phyloP scores from a whole-genome alignment of 1,284 basidiomycete genomes.

The Pholiota adiposa region DNA sequence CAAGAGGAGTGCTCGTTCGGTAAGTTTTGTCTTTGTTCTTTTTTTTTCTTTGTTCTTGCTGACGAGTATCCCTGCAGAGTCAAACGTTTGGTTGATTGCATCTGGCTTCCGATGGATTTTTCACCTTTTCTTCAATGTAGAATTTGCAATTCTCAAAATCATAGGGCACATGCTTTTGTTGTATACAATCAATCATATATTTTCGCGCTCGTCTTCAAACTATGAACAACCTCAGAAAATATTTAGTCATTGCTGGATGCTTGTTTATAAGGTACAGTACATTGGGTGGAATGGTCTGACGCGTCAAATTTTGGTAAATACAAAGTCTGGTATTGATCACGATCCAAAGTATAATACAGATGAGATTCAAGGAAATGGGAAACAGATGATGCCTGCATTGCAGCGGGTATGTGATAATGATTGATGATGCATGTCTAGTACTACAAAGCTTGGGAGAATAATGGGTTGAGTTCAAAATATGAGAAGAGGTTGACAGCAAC shows the following conservation, averaged over 20 bases:
- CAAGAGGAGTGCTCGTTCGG: conserved; percentile 85
- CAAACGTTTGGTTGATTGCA: conserved; percentile 73
- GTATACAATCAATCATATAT: neutral
- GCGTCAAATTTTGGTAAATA: conserved; percentile 3
- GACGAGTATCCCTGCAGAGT: conserved; percentile 50
- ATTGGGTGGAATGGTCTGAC: neutral
- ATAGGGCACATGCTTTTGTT: neutral
- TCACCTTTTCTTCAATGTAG: neutral
- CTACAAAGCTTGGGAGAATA: conserved; percentile 13
- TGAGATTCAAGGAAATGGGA: neutral
- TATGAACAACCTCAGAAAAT: neutral
- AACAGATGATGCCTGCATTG: conserved; percentile 4
- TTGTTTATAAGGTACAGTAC: neutral
- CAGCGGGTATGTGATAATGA: conserved; percentile 1
- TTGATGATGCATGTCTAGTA: conserved; percentile 1
- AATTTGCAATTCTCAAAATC: too few species aligned
- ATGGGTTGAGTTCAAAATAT: neutral
- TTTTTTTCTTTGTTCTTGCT: conserved; percentile 8
- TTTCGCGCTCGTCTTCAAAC: neutral
- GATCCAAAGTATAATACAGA: conserved; percentile 3
- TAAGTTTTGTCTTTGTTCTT: conserved; percentile 40
- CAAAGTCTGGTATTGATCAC: conserved; percentile 5
- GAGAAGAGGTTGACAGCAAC: neutral
- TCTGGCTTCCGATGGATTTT: neutral
- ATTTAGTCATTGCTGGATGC: neutral